These are phyloP conservation scores for Dichotomocladium elegans DNA, from an alignment of 371 early-diverging fungal species.

Conservation along the genomic window DNA sequence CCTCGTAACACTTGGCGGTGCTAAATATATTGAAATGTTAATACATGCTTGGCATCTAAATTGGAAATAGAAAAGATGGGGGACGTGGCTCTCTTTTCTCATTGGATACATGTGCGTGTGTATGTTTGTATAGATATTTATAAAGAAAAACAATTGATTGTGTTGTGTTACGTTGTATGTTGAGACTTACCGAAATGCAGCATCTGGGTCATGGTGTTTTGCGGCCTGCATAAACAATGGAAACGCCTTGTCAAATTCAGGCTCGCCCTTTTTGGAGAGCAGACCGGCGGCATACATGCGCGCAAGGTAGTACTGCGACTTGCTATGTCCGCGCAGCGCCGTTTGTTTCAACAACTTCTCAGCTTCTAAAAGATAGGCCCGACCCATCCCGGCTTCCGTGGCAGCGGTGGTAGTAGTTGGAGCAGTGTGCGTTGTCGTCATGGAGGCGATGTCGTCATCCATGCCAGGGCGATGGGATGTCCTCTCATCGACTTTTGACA, in stretches of 20 bases:
- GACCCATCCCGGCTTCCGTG: background rate
- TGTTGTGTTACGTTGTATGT: too few species aligned
- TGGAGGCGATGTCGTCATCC: background rate
- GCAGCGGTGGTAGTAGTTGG: background rate
- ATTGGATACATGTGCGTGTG: too few species aligned
- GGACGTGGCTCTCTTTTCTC: too few species aligned
- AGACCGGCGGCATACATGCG: constrained; percentile 59
- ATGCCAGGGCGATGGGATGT: background rate
- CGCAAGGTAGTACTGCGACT: constrained; percentile 59
- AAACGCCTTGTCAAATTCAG: constrained; percentile 63
- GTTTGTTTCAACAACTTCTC: constrained; percentile 50
- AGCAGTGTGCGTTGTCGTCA: background rate
- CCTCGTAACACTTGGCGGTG: constrained; percentile 62
- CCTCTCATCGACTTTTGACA: background rate
- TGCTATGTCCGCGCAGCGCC: constrained; percentile 53
- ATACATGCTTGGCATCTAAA: too few species aligned
- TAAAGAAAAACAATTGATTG: constrained; percentile 8
- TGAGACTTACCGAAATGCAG: constrained; percentile 47
- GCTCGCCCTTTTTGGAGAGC: constrained; percentile 36
- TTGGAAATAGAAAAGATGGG: too few species aligned
- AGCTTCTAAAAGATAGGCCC: constrained; percentile 47
- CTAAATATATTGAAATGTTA: too few species aligned
- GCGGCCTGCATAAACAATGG: constrained; percentile 62
- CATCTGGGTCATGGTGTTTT: constrained; percentile 63
- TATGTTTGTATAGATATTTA: too few species aligned